A percentile compares a stretch with the other conserved stretches of the same genome.
These are phyloP conservation scores for Aspergillus pseudoviridinutans DNA, from an alignment of 2,329 filamentous ascomycete species.

Conservation along the genomic window DNA sequence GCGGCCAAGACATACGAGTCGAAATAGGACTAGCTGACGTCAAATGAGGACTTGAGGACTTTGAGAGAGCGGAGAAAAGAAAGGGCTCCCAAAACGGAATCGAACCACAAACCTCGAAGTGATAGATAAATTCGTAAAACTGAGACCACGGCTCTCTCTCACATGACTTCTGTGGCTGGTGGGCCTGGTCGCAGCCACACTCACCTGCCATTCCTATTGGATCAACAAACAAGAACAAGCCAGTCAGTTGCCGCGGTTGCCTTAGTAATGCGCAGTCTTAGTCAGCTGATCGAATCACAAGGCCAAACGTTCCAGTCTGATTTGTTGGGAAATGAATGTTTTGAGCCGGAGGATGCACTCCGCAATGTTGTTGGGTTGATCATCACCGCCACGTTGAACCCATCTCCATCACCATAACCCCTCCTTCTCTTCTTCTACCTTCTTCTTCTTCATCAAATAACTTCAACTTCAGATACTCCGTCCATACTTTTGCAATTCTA, in stretches of 20 bases:
- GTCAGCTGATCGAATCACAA: not conserved
- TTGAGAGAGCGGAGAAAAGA: too few relatives aligned
- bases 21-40: too few relatives aligned
- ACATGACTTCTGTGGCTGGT: too few relatives aligned
- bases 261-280: not conserved
- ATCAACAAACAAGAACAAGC: not conserved
- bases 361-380: constrained; percentile 1
- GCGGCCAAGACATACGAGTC: not conserved
- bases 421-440: constrained; percentile 1
- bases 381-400: not conserved
- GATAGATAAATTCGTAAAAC: too few relatives aligned
- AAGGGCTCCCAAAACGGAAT: too few relatives aligned
- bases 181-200: too few relatives aligned
- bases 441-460: not conserved
- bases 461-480: not conserved
- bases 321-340: not conserved
- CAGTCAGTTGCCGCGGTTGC: not conserved
- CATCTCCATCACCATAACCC: not conserved
- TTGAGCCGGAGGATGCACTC: constrained; percentile 1
- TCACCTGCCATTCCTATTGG: not conserved
- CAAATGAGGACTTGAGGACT: too few relatives aligned
- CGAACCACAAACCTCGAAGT: too few relatives aligned
- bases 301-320: not conserved
- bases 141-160: too few relatives aligned
- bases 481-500: not conserved